phyloP scores from a whole-genome alignment of 495 filamentous ascomycete species.

The Daldinia concentrica region DNA sequence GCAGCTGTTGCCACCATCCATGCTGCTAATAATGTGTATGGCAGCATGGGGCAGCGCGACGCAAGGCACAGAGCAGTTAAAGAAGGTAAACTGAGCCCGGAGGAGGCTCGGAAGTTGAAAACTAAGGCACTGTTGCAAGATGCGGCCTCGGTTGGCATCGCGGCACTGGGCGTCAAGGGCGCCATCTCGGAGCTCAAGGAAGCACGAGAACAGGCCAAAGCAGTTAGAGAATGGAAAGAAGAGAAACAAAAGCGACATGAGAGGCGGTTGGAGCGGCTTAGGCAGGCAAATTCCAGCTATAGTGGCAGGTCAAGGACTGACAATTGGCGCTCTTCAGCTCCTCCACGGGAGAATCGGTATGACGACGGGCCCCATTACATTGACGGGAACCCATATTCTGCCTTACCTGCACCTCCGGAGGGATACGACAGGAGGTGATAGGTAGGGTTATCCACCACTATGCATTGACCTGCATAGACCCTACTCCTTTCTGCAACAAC shows the following conservation, averaged over 20 bases:
- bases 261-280: constrained; percentile 52
- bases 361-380: constrained; percentile 58
- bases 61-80: constrained; percentile 72
- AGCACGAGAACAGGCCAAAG: constrained; percentile 52
- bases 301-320: constrained; percentile 54
- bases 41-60: constrained; percentile 77
- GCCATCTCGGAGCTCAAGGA: constrained; percentile 73
- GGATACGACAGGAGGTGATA: constrained; percentile 52
- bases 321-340: constrained; percentile 50
- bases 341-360: constrained; percentile 47
- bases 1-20: constrained; percentile 91
- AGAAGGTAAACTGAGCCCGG: constrained; percentile 75
- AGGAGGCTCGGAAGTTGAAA: constrained; percentile 78
- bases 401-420: constrained; percentile 56
- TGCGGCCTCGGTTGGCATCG: constrained; percentile 81
- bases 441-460: constrained; percentile 19
- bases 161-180: constrained; percentile 85
- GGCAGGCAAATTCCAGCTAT: constrained; percentile 40
- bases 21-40: constrained; percentile 81
- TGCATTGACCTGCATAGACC: constrained; percentile 15
- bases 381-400: constrained; percentile 63
- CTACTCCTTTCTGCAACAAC: constrained; percentile 7
- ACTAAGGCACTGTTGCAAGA: constrained; percentile 79
- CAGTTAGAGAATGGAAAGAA: constrained; percentile 54
- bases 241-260: constrained; percentile 53